Conservation (phyloP, 106 monocot genomes). For the Agapanthus africanus region DNA sequence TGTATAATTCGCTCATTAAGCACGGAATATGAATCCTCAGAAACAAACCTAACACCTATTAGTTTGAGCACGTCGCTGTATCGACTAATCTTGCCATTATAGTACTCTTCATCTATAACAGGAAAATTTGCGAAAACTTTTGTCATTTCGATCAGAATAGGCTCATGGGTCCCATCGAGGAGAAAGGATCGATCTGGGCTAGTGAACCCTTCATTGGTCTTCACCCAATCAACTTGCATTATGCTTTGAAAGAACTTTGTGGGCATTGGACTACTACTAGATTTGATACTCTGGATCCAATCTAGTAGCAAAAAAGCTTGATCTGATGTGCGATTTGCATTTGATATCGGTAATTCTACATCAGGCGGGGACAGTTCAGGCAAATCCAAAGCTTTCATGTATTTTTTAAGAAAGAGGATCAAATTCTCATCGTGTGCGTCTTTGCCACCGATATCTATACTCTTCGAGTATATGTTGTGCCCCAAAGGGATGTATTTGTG, state of each 20-base stretch:
- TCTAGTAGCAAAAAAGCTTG: not conserved
- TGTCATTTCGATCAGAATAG: not conserved
- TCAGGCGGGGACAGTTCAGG: too few relatives aligned
- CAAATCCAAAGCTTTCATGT: too few relatives aligned
- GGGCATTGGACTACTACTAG: not conserved
- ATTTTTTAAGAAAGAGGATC: too few relatives aligned
- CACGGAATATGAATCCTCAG: not conserved
- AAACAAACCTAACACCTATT: not conserved
- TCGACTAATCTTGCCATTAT: not conserved
- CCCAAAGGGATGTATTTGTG: too few relatives aligned
- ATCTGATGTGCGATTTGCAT: too few relatives aligned
- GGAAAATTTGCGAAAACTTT: not conserved
- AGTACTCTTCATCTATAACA: slow-evolving; percentile 5
- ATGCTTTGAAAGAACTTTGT: not conserved
- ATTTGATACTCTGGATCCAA: not conserved
- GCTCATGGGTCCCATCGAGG: not conserved
- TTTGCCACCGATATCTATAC: too few relatives aligned
- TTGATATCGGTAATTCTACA: too few relatives aligned
- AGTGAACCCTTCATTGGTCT: not conserved
- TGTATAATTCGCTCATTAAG: not conserved
- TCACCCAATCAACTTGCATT: not conserved
- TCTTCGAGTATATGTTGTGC: too few relatives aligned
- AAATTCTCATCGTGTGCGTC: too few relatives aligned
- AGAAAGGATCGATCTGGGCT: too few relatives aligned
- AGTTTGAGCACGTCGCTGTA: not conserved